Percentiles rank a stretch among this genome's conserved stretches.
Evolutionary conservation across 2,329 filamentous ascomycete species (phyloP).

Genomic region (Penicillium sp.): DNA sequence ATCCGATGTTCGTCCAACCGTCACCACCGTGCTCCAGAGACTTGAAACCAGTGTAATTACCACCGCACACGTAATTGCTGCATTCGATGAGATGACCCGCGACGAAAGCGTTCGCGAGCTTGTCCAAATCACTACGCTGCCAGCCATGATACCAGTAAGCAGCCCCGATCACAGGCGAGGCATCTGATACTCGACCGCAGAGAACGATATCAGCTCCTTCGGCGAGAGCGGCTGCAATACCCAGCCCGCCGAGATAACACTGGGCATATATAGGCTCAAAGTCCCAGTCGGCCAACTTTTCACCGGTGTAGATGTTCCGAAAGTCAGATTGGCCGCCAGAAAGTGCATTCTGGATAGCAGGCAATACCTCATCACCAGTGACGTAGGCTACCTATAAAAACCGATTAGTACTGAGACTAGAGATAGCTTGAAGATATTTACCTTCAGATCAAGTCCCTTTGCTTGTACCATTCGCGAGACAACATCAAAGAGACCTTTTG

Average conservation of each 20-base stretch:
- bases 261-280: conserved; percentile 35
- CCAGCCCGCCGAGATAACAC: conserved; percentile 42
- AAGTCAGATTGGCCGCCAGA: conserved; percentile 34
- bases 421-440: background rate
- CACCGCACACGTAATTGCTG: conserved; percentile 45
- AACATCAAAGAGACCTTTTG: conserved; percentile 40
- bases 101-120: conserved; percentile 43
- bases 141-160: conserved; percentile 48
- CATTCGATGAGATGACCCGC: conserved; percentile 44
- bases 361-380: conserved; percentile 48
- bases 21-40: conserved; percentile 28
- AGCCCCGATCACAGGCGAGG: conserved; percentile 45
- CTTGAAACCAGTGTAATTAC: conserved; percentile 48
- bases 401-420: background rate
- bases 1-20: conserved; percentile 49
- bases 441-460: conserved; percentile 45
- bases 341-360: conserved; percentile 33
- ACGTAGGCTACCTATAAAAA: conserved; percentile 45
- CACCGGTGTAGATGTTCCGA: conserved; percentile 42
- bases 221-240: conserved; percentile 41
- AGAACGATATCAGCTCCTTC: conserved; percentile 48
- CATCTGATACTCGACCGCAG: conserved; percentile 47
- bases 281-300: conserved; percentile 32
- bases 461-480: conserved; percentile 38
- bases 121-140: conserved; percentile 37